Percentiles rank a stretch among this genome's conserved stretches.
phyloP scores from a whole-genome alignment of 2,329 filamentous ascomycete species.

The Sclerotinia borealis region DNA sequence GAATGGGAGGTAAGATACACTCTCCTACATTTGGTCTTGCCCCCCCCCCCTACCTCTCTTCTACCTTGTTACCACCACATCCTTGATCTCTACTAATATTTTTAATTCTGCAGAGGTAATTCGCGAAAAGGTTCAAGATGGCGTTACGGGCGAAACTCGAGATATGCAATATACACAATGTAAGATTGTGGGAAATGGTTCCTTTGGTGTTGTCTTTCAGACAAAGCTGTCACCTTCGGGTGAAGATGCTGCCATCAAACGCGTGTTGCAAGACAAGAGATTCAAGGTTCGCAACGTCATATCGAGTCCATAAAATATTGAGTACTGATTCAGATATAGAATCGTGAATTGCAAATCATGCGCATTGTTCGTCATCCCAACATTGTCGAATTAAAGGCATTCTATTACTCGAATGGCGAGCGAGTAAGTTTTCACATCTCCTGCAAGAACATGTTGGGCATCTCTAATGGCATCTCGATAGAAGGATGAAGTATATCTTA shows the following conservation, averaged over 20 bases:
- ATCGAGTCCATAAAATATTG: neutral
- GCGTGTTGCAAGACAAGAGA: constrained; percentile 96
- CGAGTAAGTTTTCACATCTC: constrained; percentile 56
- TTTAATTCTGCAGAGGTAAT: constrained; percentile 75
- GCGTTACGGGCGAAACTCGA: constrained; percentile 89
- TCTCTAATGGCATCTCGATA: constrained; percentile 35
- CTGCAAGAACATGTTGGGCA: neutral
- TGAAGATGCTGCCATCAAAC: constrained; percentile 98
- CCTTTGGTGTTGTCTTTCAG: constrained; percentile 97
- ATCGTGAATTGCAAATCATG: constrained; percentile 99
- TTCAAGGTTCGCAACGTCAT: constrained; percentile 73
- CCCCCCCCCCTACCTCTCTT: neutral
- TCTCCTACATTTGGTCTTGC: constrained; percentile 15
- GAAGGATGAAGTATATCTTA: constrained; percentile 99
- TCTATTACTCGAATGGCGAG: constrained; percentile 99
- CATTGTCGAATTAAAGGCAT: constrained; percentile 97
- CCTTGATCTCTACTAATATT: constrained; percentile 19
- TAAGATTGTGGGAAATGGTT: constrained; percentile 99
- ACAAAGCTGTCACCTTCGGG: constrained; percentile 97
- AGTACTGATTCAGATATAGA: constrained; percentile 50
- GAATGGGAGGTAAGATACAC: constrained; percentile 81
- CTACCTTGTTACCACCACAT: neutral
- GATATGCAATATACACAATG: constrained; percentile 98
- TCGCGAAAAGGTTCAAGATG: constrained; percentile 98
- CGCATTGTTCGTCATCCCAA: constrained; percentile 98